A percentile compares a stretch with the other conserved stretches of the same genome.
phyloP scores from a whole-genome alignment of 2,329 filamentous ascomycete species.

The Fusarium udum region DNA sequence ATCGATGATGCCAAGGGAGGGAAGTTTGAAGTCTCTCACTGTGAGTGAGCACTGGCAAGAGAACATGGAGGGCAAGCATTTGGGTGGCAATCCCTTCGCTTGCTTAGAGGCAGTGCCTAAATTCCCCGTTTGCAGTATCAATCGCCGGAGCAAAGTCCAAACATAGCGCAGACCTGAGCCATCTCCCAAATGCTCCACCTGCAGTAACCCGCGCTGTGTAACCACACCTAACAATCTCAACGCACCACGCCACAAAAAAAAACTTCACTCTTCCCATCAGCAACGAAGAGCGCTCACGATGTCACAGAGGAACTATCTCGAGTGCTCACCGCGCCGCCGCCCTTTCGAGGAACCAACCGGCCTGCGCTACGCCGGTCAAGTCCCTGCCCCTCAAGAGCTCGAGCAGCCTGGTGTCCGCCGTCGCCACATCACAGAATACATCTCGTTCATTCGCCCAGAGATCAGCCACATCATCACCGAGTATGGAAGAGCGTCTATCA shows the following conservation, averaged over 20 bases:
- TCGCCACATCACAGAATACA: neutral
- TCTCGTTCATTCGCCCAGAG: conserved; percentile 1
- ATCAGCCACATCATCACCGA: neutral
- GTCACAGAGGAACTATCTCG: neutral
- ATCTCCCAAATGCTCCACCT: neutral
- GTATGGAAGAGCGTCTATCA: neutral
- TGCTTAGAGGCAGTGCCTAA: no score
- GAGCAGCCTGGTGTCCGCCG: neutral
- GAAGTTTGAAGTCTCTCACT: no score
- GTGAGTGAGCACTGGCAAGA: no score
- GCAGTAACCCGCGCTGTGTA: neutral
- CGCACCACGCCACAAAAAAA: neutral
- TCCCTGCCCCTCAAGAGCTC: neutral
- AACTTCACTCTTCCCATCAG: neutral
- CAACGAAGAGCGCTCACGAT: accelerated
- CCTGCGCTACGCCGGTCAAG: neutral
- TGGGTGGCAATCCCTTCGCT: no score
- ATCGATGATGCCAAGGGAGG: no score
- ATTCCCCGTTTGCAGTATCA: no score
- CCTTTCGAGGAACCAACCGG: neutral
- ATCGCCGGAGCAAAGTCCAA: no score
- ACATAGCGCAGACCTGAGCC: no score
- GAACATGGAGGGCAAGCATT: no score
- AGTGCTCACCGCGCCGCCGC: neutral
- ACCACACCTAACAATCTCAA: neutral